Base-by-base conservation (phyloP, 164 flowering plant species). In the Platanus orientalis region DNA sequence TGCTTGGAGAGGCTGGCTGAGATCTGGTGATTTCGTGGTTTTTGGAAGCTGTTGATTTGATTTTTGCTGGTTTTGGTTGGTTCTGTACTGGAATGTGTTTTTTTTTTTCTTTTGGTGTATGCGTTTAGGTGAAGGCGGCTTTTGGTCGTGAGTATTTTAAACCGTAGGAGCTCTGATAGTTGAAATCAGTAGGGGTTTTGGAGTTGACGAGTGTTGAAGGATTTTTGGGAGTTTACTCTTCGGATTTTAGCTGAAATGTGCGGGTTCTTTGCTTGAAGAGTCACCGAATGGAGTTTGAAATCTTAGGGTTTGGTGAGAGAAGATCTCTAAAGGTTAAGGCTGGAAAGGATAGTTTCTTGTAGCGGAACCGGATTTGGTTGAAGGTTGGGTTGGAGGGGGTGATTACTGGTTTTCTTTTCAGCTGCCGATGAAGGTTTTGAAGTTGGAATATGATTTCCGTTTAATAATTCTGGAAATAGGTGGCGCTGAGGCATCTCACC, bases 351-450 rank as follows among this genome's bases (percentile, higher is more conserved):
- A 7, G 65, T 76, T 25, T 60, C 63, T 66, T 78, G 75, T 32
- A 62, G 82, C n/a, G 76, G 66, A 72, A 74, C 73, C 64, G 83
- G 85, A 19, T 76, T 79, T 49, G 85, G 83, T 58, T 79, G 83
- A 84, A 54, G 63, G 32, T 68, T 42, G 13, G 64, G 53, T n/a
- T 19, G 50, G 23, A 48, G 63, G 61, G 48, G 30, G 49, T 11
- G 12, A 6, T 10, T 9, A 7, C 17, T 48, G 48, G 23, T 47
- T 24, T n/a, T 27, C 19, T 17, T 40, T 44, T 27, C 20, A 42
- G 39, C 34, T 25, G 58, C 24, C 4, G 19, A 27, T 21, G 51
- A 40, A 27, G 24, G 34, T 44, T 25, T 24, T 25, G 62, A 21
- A 16, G 23, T 7, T 42, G 6, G 11, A 14, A 7, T 26, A 0